Conservation (phyloP, 2,329 filamentous ascomycete species). For the Lasiodiplodia theobromae region DNA sequence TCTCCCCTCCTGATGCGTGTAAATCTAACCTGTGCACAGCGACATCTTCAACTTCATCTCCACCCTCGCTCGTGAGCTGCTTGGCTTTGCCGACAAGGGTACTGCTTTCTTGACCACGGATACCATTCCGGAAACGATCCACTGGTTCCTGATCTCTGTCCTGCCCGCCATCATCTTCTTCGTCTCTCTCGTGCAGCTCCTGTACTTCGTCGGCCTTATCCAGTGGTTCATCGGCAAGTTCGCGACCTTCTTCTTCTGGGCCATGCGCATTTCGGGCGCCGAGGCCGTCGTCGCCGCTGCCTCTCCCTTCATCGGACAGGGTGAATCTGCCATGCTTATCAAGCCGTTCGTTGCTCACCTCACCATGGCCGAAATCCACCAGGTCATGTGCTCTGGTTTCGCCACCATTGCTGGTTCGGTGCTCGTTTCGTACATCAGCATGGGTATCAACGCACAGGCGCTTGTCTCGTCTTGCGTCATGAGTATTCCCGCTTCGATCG, state of each 20-base stretch:
- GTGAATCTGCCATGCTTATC: slow-evolving; percentile 92
- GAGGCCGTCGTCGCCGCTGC: slow-evolving; percentile 94
- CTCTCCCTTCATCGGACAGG: slow-evolving; percentile 92
- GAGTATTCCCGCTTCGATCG: slow-evolving; percentile 90
- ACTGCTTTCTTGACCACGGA: slow-evolving; percentile 71
- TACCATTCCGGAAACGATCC: slow-evolving; percentile 48
- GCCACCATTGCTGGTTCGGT: slow-evolving; percentile 91
- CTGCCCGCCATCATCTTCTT: slow-evolving; percentile 97
- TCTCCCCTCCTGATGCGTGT: too few species aligned
- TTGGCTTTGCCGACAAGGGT: slow-evolving; percentile 78
- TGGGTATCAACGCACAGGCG: slow-evolving; percentile 84
- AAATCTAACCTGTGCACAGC: slow-evolving; percentile 40
- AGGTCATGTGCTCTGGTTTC: slow-evolving; percentile 91
- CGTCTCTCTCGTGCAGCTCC: slow-evolving; percentile 85
- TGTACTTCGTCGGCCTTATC: slow-evolving; percentile 80
- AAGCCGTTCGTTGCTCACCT: slow-evolving; percentile 84
- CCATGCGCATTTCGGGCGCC: slow-evolving; percentile 83
- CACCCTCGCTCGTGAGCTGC: slow-evolving; percentile 72
- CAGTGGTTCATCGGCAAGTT: slow-evolving; percentile 93
- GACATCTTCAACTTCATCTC: slow-evolving; percentile 94
- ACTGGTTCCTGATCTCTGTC: slow-evolving; percentile 78
- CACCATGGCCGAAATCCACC: slow-evolving; percentile 87
- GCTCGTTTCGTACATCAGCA: slow-evolving; percentile 81
- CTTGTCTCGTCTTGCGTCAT: slow-evolving; percentile 93
- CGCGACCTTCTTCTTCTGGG: slow-evolving; percentile 91